Evolutionary conservation across 441 rosid genomes (phyloP).

Genomic region (Eruca vesicaria): DNA sequence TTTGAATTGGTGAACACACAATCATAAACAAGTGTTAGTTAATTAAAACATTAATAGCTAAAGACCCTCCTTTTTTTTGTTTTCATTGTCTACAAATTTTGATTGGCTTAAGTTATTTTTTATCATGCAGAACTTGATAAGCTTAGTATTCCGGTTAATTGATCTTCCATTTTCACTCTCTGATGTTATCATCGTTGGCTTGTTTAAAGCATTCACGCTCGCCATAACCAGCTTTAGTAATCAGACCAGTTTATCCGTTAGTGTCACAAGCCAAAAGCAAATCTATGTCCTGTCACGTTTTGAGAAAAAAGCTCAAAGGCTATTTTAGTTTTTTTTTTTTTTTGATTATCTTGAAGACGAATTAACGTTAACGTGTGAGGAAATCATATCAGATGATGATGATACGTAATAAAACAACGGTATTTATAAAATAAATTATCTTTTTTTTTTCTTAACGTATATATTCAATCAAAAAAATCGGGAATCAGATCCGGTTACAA

Average conservation of each 20-base stretch:
- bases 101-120: constrained; percentile 4
- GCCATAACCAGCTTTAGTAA: neutral
- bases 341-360: neutral
- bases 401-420: neutral
- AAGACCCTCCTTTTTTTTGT: neutral
- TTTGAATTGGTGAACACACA: constrained; percentile 7
- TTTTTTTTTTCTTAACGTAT: neutral
- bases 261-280: neutral
- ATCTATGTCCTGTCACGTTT: no score
- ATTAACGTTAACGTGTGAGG: neutral
- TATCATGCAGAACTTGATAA: constrained; percentile 12
- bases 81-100: constrained; percentile 5
- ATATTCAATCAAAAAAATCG: no score
- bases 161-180: neutral
- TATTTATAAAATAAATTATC: neutral
- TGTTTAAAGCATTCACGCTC: neutral
- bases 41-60: constrained; percentile 13
- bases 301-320: no score
- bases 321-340: no score
- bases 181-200: neutral
- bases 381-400: neutral
- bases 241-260: neutral
- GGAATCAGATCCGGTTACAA: no score
- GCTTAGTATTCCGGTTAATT: constrained; percentile 5
- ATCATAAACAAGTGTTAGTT: constrained; percentile 17